Evolutionary conservation across 495 filamentous ascomycete genomes (phyloP), one percentile per base, ranked within the genome.

Genomic region (Alectoria sarmentosa): DNA sequence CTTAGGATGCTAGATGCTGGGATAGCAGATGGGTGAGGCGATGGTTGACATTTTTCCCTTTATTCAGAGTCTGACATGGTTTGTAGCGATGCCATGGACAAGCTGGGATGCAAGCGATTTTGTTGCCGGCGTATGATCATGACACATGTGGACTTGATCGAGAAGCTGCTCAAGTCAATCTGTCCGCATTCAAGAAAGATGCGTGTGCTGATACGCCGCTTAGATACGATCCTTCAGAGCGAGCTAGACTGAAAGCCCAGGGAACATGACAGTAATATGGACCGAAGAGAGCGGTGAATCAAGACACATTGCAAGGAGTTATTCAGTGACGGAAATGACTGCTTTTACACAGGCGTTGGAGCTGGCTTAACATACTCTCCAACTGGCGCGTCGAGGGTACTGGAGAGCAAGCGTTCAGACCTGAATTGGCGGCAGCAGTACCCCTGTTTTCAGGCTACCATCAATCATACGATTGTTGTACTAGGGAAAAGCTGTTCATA

Each of bases 61-160:
- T 34, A 6, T 66, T 57, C 62, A 9, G 68, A 46, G 38, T 44
- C 54, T 65, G 26, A 60, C 38, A 44, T 38, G 56, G 13, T 65
- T 71, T 42, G 36, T 57, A 94, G 91, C 69, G 90, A 96, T 70
- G 94, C 93, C 34, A 92, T 98, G 88, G 92, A 98, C 73, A 79
- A 90, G 66, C 86, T 98, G 13, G 91, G 91, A 38, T 91, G 92
- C 78, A 91, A 90, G 75, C 86, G 94, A 42, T 98, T 98, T 78
- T 98, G 94, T 81, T 98, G 94, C 77, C 89, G 94, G 56, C 86
- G 94, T 73, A 98, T 98, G 94, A 82, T 98, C 70, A 96, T 98
- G 91, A 98, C 94, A n/a, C 94, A 98, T 74, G 95, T 98, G 66
- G 94, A 98, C 73, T 79, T 98, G 61, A 98, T 98, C 67, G 94